Conservation (phyloP, 306 rosid genomes). For the Styphnolobium japonicum region DNA sequence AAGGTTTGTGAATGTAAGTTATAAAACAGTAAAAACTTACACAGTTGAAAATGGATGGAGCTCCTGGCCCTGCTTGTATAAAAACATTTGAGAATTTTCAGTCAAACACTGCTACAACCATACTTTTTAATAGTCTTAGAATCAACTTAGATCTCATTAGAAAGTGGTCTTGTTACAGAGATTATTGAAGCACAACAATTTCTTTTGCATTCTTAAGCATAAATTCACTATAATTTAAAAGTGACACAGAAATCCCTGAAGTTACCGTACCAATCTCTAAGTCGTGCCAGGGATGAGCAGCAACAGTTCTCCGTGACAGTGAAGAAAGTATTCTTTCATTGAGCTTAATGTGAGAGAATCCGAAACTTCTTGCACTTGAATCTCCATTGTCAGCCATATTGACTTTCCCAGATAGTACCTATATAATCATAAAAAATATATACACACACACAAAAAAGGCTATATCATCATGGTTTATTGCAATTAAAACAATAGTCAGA, state of each 20-base stretch:
- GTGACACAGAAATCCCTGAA: not conserved
- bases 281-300: constrained; percentile 99
- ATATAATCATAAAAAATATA: not conserved
- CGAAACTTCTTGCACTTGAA: constrained; percentile 37
- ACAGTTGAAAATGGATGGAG: constrained; percentile 87
- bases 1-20: not conserved
- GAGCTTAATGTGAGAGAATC: constrained; percentile 41
- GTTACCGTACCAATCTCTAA: constrained; percentile 74
- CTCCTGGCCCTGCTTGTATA: constrained; percentile 82
- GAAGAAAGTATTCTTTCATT: constrained; percentile 93
- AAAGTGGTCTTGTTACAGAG: not conserved
- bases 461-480: not conserved
- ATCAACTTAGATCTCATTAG: not conserved
- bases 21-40: constrained; percentile 46
- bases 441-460: not conserved
- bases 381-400: constrained; percentile 65
- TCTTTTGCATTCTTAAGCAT: not conserved
- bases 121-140: not conserved
- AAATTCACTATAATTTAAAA: not conserved
- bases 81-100: constrained; percentile 24
- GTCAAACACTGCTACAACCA: not conserved
- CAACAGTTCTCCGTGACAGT: constrained; percentile 75
- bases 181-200: not conserved
- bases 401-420: constrained; percentile 29
- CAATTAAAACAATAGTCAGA: not conserved